phyloP scores from a whole-genome alignment of 2,329 filamentous ascomycete species.

The Paracamarosporium sp. region DNA sequence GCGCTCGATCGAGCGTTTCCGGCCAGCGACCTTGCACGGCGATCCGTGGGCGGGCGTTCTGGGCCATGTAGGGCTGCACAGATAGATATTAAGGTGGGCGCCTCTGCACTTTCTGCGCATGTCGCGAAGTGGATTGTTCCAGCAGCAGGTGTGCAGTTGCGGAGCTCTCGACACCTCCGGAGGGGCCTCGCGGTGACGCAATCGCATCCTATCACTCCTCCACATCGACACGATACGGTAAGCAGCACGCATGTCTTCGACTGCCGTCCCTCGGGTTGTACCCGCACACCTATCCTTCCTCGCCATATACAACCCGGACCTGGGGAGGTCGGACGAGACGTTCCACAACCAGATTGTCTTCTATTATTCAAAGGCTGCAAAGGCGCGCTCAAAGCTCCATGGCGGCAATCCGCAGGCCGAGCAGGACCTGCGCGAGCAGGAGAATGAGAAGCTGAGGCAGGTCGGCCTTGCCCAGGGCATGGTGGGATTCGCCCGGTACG shows the following conservation, averaged over 20 bases:
- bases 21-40: background rate
- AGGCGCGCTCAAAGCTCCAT: conserved; percentile 35
- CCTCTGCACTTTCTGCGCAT: background rate
- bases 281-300: conserved; percentile 90
- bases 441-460: conserved; percentile 87
- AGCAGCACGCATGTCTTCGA: conserved; percentile 31
- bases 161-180: conserved; percentile 3
- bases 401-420: conserved; percentile 45
- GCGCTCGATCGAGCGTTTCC: conserved; percentile 1
- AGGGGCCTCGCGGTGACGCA: conserved; percentile 3
- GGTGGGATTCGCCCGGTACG: conserved; percentile 81
- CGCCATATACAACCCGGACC: conserved; percentile 90
- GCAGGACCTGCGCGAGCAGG: conserved; percentile 61
- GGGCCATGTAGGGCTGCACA: background rate
- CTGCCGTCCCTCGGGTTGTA: conserved; percentile 53
- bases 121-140: background rate
- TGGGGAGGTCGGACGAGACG: conserved; percentile 75
- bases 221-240: background rate
- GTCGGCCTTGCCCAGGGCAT: conserved; percentile 97
- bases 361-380: conserved; percentile 70
- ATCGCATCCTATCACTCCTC: background rate
- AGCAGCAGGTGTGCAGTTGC: background rate
- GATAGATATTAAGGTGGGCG: background rate
- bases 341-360: conserved; percentile 88
- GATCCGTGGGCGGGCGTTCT: background rate